These are phyloP conservation scores for Dactylellina cionopaga DNA, from an alignment of 2,329 filamentous ascomycete genomes.

Conservation along the genomic window DNA sequence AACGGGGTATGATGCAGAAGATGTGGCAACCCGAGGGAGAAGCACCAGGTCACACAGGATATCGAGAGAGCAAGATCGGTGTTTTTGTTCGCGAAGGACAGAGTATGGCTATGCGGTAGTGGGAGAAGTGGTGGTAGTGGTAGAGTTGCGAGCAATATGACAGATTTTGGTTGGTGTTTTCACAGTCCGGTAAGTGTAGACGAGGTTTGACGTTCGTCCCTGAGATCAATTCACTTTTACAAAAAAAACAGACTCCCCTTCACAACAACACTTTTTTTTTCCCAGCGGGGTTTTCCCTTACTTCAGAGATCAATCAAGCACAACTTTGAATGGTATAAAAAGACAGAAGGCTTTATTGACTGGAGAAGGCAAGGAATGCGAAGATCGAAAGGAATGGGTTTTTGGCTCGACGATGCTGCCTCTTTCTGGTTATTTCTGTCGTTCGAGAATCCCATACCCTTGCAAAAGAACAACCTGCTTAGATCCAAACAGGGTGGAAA, in stretches of 20 bases:
- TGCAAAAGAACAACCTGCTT: constrained; percentile 13
- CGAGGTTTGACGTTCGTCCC: constrained; percentile 42
- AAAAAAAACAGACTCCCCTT: neutral
- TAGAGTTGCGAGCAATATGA: constrained; percentile 1
- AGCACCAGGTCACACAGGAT: constrained; percentile 31
- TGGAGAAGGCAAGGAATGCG: constrained; percentile 50
- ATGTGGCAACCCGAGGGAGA: constrained; percentile 46
- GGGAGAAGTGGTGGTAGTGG: neutral
- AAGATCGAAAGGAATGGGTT: constrained; percentile 49
- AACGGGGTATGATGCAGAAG: constrained; percentile 40
- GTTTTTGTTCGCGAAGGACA: too few relatives aligned
- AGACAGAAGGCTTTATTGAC: constrained; percentile 37
- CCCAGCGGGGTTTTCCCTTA: constrained; percentile 38
- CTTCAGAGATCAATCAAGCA: constrained; percentile 43
- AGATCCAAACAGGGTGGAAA: constrained; percentile 28
- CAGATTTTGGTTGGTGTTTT: constrained; percentile 17
- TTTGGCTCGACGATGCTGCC: constrained; percentile 47
- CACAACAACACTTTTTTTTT: neutral
- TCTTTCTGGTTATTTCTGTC: constrained; percentile 36
- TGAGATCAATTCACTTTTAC: constrained; percentile 24
- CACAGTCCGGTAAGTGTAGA: constrained; percentile 44
- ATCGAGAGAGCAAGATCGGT: neutral
- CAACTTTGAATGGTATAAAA: constrained; percentile 48
- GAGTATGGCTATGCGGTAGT: neutral
- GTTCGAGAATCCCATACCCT: constrained; percentile 48